Base-by-base conservation (phyloP, 2,329 filamentous ascomycete species). In the Westerdykella ornata region DNA sequence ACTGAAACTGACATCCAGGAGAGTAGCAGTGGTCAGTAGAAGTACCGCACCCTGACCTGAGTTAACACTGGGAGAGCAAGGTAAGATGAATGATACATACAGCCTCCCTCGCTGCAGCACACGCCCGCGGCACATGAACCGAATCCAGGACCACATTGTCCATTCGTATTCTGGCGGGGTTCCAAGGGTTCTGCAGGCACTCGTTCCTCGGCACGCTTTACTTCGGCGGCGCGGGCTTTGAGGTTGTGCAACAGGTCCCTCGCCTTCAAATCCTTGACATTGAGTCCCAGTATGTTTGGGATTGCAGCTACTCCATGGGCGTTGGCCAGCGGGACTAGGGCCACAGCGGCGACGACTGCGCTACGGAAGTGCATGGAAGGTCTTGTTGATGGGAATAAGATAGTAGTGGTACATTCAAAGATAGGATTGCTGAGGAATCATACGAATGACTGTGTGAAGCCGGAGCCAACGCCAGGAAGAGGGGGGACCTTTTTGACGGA, bases 1-100 rank as follows among this genome's bases (percentile, higher is more conserved):
- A 81, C 48, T 73, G 63, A 52, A 81, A 76, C 56, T 78, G 72
- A 54, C 80, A 84, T 39, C 79, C 73, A 2, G 80, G 80, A 15
- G 78, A 73, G 20, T 71, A 70, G 63, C 80, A 84, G 61, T 80
- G 79, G 1, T 75, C 71, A 9, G 57, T 57, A 3, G 67, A 70
- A n/a, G 59, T 69, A 37, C 77, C 78, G 47, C 77, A 81, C 69
- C 73, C 57, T 61, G 30, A 11, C 4, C 12, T 11, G 16, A 8
- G 37, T 60, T 37, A 61, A 47, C 17, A 28, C 18, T 9, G 40
- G 30, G 5, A 29, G 20, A 15, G 17, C 33, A 5, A 15, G 33
- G 5, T 22, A 20, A 4, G 7, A 17, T 15, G 15, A 15, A 17
- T 22, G 9, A 8, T 3, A 39, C 55, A 40, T 59, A 60, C 59